Evolutionary conservation across 805 yeast genomes (phyloP).

Genomic region (Candida maltosa): DNA sequence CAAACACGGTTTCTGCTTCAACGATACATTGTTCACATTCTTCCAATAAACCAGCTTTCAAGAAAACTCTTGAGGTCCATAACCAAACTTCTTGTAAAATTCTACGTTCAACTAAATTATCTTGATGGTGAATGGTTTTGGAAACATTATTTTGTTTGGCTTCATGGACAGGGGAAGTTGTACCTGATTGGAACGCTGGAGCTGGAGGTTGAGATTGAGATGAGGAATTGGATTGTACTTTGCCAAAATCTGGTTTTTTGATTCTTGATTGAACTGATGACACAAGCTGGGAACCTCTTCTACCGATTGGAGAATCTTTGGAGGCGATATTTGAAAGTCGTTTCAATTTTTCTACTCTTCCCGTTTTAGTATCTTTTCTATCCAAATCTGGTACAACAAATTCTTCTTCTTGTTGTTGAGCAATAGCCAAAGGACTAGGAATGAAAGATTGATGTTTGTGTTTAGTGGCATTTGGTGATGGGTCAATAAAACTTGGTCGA

Average conservation of each 20-base stretch:
- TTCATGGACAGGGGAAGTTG: background rate
- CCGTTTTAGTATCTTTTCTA: slow-evolving; percentile 1
- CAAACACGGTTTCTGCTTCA: slow-evolving; percentile 58
- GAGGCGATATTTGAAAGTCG: slow-evolving; percentile 6
- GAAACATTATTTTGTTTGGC: background rate
- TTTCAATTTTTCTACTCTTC: slow-evolving; percentile 8
- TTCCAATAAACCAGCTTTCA: slow-evolving; percentile 46
- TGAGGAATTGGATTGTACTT: background rate
- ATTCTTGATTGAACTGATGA: background rate
- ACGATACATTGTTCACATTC: slow-evolving; percentile 71
- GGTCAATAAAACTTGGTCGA: slow-evolving; percentile 39
- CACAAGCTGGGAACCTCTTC: background rate
- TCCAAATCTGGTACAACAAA: background rate
- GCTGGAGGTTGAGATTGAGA: background rate
- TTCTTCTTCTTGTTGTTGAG: slow-evolving; percentile 1
- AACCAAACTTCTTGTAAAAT: slow-evolving; percentile 69
- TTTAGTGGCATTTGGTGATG: background rate
- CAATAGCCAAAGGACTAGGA: slow-evolving; percentile 1
- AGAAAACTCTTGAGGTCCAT: slow-evolving; percentile 64
- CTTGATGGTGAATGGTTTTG: background rate
- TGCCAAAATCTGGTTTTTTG: background rate
- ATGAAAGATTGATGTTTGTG: slow-evolving; percentile 1
- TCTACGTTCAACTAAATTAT: slow-evolving; percentile 23
- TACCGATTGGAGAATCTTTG: slow-evolving; percentile 1
- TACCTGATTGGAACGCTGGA: background rate